Evolutionary conservation across 2,329 filamentous ascomycete species (phyloP), one percentile per base, ranked within the genome.

Genomic region (Sclerotinia spermophila): DNA sequence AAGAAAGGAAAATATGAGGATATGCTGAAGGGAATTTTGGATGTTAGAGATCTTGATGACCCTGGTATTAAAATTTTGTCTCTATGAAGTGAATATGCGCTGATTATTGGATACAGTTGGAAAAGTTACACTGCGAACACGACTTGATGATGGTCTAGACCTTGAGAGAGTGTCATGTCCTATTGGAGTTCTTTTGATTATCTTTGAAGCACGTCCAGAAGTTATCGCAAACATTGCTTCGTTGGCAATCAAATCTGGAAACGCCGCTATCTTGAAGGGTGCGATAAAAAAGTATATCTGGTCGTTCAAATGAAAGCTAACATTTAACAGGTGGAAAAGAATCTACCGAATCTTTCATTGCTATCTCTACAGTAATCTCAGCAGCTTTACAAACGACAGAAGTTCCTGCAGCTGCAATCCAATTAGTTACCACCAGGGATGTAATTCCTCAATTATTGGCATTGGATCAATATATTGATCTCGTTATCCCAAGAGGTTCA

Each of bases 171-270:
- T 97, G 61, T 94, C 93, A 55, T 97, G 93, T 79, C 96, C 96
- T 8, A 98, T 99, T 76, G 96, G 96, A 72, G 94, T 98, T n/a
- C 87, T 99, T 56, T 87, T 99, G 75, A 96, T 99, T 82, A 98
- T 99, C 79, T 99, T 99, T 79, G 96, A 99, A 83, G 96, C 96
- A 48, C 91, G 96, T 11, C 96, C 96, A 10, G 96, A 99, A 82
- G 96, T 99, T 74, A 97, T 99, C 79, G 96, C 95, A 79, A 99
- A 99, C 81, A 98, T 99, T 78, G 94, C 96, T 73, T 93, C 94
- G 5, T 86, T 99, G 35, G 94, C 96, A 51, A 92, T 99, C 81
- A 99, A 99, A 81, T 98, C 95, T 19, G 96, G 94, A 77, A 99
- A 99, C 81, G 92, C 96, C 48, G 96, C 94, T 67, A 98, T 99